Percentiles rank a stretch among this genome's conserved stretches.
phyloP scores from a whole-genome alignment of 2,329 filamentous ascomycete species.

The Teratosphaeria viscida region DNA sequence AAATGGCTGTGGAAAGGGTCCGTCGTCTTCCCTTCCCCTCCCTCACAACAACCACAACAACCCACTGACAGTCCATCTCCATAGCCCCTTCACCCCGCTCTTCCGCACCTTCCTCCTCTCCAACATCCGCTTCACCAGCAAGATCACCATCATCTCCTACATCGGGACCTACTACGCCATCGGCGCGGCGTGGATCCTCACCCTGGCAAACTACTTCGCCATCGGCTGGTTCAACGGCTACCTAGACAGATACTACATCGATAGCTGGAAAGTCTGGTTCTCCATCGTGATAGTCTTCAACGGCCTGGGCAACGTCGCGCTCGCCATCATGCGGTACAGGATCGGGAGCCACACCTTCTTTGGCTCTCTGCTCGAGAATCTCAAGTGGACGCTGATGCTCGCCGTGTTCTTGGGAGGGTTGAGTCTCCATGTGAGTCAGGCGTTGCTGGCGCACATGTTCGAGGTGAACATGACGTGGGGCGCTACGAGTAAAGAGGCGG shows the following conservation, averaged over 20 bases:
- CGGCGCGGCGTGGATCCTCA: conserved; percentile 56
- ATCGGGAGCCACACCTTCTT: conserved; percentile 45
- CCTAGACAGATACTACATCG: conserved; percentile 57
- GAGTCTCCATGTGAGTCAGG: conserved; percentile 70
- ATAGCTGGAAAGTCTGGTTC: conserved; percentile 55
- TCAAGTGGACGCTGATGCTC: conserved; percentile 56
- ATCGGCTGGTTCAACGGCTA: conserved; percentile 61
- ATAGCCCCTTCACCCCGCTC: conserved; percentile 54
- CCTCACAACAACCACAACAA: not conserved
- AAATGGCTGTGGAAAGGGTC: conserved; percentile 42
- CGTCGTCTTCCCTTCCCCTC: not conserved
- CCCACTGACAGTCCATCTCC: not conserved
- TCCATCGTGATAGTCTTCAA: conserved; percentile 56
- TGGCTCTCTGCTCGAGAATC: conserved; percentile 42
- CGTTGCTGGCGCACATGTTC: conserved; percentile 72
- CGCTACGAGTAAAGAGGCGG: conserved; percentile 71
- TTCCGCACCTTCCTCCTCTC: conserved; percentile 51
- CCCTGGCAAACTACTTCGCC: conserved; percentile 59
- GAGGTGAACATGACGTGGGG: conserved; percentile 81
- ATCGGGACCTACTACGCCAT: conserved; percentile 65
- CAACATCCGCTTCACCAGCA: conserved; percentile 54
- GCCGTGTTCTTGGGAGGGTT: conserved; percentile 76
- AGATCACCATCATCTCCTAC: conserved; percentile 61
- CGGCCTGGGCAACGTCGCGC: conserved; percentile 47
- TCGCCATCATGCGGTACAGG: conserved; percentile 55